Evolutionary conservation across 2,329 filamentous ascomycete species (phyloP), one percentile per base, ranked within the genome.

Genomic region (Hypoxylon sp.): DNA sequence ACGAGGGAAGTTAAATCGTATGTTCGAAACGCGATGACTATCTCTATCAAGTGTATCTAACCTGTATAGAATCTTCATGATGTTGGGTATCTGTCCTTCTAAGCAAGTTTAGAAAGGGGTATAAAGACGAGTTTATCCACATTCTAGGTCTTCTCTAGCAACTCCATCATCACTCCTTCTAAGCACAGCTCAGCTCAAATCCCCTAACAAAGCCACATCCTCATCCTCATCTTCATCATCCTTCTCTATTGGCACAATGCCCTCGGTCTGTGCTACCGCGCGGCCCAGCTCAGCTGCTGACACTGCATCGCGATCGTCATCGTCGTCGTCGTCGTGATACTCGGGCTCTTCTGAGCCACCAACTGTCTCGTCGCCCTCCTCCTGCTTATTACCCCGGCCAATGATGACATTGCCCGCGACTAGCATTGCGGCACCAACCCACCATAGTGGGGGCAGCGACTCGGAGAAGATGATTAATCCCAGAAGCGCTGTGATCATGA

Each of bases 341-440:
- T 61, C 67, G 3, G 29, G 37, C 2, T 33, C 54, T 1, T 57
- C 53, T 0, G 44, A 2, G 1, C 19, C 3, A 17, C 22, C 29
- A 0, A 5, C 24, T 11, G 46, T 5, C 19, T 54, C 58, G 1
- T n/a, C 29, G 0, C 29, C 42, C 17, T 63, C 57, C n/a, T 62
- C 68, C 33, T 73, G 75, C n/a, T 75, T 75, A 54, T 75, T 75
- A 54, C 92, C 88, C 61, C 87, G 84, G 2, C 92, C 92, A 70
- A 94, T 91, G 65, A 95, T 90, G 47, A 95, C 91, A 71, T 92
- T 94, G 2, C 92, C 92, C 0, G 87, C 90, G 1, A 94, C 90
- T 9, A 95, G 83, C 74, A 94, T 80, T 3, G 87, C 83, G 0
- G 92, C 92, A 11, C 92, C 92, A 4, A 89, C 80, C 89, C 91